Percentiles rank a stretch among this genome's conserved stretches.
phyloP scores from a whole-genome alignment of 331 rosid species.

The Quercus tomentella region DNA sequence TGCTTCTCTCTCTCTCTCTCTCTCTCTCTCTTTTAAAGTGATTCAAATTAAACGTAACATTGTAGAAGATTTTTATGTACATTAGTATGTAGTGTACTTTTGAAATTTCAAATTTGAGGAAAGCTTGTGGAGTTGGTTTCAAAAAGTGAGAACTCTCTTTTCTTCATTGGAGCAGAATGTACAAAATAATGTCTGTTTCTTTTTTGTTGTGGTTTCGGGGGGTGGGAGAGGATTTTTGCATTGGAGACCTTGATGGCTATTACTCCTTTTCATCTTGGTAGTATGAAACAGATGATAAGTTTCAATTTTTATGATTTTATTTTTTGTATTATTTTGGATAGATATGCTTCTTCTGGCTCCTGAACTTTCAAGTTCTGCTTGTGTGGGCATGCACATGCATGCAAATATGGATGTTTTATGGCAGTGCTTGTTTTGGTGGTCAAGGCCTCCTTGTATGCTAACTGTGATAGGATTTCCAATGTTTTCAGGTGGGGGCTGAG shows the following conservation, averaged over 20 bases:
- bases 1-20: no score
- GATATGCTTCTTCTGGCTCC: background rate
- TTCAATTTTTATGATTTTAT: background rate
- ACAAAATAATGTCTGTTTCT: background rate
- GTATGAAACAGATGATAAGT: background rate
- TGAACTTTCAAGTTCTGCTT: no score
- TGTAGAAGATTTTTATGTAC: no score
- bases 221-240: no score
- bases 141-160: background rate
- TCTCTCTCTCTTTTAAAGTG: no score
- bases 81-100: background rate
- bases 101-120: background rate
- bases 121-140: background rate
- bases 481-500: conserved; percentile 44
- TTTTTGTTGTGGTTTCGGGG: no score
- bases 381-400: background rate
- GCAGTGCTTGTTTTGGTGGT: background rate
- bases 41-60: no score
- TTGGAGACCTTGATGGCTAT: background rate
- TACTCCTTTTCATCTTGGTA: background rate
- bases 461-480: conserved; percentile 10
- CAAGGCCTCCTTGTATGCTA: conserved; percentile 7
- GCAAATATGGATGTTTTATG: background rate
- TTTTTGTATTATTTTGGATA: background rate
- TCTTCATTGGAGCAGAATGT: background rate